Evolutionary conservation across 306 rosid species (phyloP), one percentile per base, ranked within the genome.

Genomic region (Dicorynia guianensis): DNA sequence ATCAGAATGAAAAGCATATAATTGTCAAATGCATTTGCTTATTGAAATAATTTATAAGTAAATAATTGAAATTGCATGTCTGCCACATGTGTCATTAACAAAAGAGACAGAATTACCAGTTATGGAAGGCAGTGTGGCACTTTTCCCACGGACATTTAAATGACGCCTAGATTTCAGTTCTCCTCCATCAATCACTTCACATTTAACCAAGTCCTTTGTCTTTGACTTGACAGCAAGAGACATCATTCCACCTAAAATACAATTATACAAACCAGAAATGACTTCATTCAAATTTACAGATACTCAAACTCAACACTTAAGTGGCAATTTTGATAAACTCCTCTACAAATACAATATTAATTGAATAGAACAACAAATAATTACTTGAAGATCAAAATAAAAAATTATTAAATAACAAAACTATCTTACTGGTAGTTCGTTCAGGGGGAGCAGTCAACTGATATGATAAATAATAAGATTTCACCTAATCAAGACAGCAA

Each of bases 141-240:
- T 95, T 82, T 92, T 95, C 56, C 98, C 98, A 6, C 96, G 97
- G 40, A 95, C 98, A 86, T 95, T 95, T 57, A 95, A 84, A 79
- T 95, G 98, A 44, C 96, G 97, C 84, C 98, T 90, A 36, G 98
- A 95, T 86, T 95, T 90, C 60, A 95, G 80, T 73, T 95, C 98
- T 49, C 98, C 98, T 0, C 98, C 97, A 79, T 95, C 98, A 75
- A 92, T 83, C 57, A 92, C 96, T 49, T 81, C 81, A 83, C 98
- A 95, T 74, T 84, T 95, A 36, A 95, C 98, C 80, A 82, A 1
- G 63, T 90, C 95, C 17, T 70, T 63, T 58, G 87, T 86, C 93
- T 92, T 95, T 17, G 96, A 90, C 83, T 89, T 86, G 63, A 95
- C 97, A 61, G 87, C 87, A 70, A 92, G 87, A 35, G 97, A 95